Percentiles rank a stretch among this genome's conserved stretches.
phyloP scores from a whole-genome alignment of 495 filamentous ascomycete genomes.

The Annulohypoxylon bovei region DNA sequence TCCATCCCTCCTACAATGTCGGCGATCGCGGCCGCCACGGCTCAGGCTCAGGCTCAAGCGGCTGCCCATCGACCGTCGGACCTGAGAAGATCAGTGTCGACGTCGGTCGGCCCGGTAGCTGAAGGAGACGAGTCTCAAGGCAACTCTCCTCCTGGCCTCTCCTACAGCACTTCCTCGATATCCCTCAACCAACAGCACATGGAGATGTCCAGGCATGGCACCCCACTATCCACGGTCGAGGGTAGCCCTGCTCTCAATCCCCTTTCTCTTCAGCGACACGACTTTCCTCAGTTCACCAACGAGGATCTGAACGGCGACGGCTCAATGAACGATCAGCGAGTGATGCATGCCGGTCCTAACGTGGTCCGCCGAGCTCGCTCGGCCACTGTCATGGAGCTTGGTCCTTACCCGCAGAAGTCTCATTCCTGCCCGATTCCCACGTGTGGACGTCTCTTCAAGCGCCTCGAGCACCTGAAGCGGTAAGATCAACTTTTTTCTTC shows the following conservation, averaged over 20 bases:
- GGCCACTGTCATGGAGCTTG: conserved; percentile 95
- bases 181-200: conserved; percentile 70
- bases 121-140: conserved; percentile 78
- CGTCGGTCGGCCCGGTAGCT: conserved; percentile 82
- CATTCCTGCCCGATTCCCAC: conserved; percentile 99
- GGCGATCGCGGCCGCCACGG: conserved; percentile 69
- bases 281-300: conserved; percentile 71
- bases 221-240: conserved; percentile 83
- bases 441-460: conserved; percentile 97
- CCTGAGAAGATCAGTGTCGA: conserved; percentile 89
- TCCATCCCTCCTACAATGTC: conserved; percentile 82
- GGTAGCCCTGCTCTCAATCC: conserved; percentile 76
- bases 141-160: conserved; percentile 73
- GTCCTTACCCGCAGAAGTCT: conserved; percentile 95
- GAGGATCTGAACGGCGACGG: conserved; percentile 68
- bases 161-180: conserved; percentile 71
- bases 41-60: conserved; percentile 58
- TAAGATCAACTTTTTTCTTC: conserved; percentile 69
- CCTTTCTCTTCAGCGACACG: conserved; percentile 71
- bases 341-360: conserved; percentile 71
- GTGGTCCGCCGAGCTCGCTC: conserved; percentile 91
- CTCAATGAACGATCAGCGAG: conserved; percentile 68
- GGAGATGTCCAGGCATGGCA: conserved; percentile 87
- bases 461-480: conserved; percentile 98
- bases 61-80: conserved; percentile 79